Conservation (phyloP, 2,329 filamentous ascomycete species). For the Neofusicoccum laricinum region DNA sequence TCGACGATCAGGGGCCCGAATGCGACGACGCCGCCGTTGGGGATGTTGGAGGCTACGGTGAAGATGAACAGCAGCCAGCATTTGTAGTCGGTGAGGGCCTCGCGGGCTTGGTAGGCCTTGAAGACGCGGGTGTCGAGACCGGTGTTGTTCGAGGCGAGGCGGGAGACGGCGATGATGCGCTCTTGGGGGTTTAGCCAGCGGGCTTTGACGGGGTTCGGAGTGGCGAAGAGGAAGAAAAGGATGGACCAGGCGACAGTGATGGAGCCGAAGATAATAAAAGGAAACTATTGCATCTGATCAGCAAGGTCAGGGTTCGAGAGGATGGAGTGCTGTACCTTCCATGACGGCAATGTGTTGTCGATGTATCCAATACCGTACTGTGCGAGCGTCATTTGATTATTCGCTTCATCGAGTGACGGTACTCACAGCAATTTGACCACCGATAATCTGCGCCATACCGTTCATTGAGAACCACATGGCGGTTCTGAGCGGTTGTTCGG, state of each 20-base stretch:
- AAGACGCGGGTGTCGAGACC: constrained; percentile 50
- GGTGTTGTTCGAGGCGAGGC: constrained; percentile 51
- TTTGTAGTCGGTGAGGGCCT: constrained; percentile 64
- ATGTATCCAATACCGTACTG: constrained; percentile 62
- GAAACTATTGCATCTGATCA: constrained; percentile 46
- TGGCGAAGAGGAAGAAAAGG: constrained; percentile 45
- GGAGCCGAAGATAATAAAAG: constrained; percentile 36
- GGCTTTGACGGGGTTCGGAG: constrained; percentile 60
- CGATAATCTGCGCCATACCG: constrained; percentile 8
- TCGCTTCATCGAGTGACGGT: not conserved
- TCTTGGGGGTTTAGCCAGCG: constrained; percentile 64
- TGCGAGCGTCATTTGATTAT: constrained; percentile 25
- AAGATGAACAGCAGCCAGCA: constrained; percentile 27
- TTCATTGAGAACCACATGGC: constrained; percentile 16
- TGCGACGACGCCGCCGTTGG: constrained; percentile 17
- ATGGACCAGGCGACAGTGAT: constrained; percentile 31
- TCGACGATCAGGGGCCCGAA: constrained; percentile 20
- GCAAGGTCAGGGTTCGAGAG: constrained; percentile 62
- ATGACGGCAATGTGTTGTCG: constrained; percentile 60
- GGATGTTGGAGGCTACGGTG: not conserved
- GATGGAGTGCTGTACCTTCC: constrained; percentile 49
- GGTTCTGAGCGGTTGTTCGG: not conserved
- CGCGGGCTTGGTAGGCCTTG: constrained; percentile 52
- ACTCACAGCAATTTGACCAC: constrained; percentile 9
- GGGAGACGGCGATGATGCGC: constrained; percentile 63